These are phyloP conservation scores for Hyaloscypha finlandica DNA, from an alignment of 495 filamentous ascomycete species.

Conservation along the genomic window DNA sequence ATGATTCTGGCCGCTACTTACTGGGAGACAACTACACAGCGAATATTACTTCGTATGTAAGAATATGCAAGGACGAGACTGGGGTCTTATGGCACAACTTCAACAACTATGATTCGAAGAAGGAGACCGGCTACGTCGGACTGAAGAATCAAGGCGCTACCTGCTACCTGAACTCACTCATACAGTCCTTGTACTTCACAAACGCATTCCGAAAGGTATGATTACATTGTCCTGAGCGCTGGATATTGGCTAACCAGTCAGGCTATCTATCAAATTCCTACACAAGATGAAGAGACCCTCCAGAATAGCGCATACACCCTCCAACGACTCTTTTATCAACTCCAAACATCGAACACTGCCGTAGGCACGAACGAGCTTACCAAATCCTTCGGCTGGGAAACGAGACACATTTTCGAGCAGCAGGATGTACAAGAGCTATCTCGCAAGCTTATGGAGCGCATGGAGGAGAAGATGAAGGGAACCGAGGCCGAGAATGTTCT, in stretches of 20 bases:
- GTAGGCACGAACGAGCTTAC: slow-evolving; percentile 93
- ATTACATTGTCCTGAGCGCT: slow-evolving; percentile 7
- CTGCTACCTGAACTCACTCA: slow-evolving; percentile 95
- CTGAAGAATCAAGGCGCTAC: slow-evolving; percentile 97
- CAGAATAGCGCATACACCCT: slow-evolving; percentile 91
- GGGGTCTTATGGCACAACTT: slow-evolving; percentile 99
- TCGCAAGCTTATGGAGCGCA: slow-evolving; percentile 91
- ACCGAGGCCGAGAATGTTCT: slow-evolving; percentile 92
- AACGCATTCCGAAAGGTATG: slow-evolving; percentile 91
- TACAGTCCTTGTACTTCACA: slow-evolving; percentile 97
- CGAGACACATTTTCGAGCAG: slow-evolving; percentile 96
- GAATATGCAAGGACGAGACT: slow-evolving; percentile 94
- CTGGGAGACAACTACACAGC: slow-evolving; percentile 85
- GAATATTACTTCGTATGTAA: slow-evolving; percentile 89
- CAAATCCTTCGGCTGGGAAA: slow-evolving; percentile 96
- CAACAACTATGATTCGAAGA: slow-evolving; percentile 97
- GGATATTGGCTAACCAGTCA: slow-evolving; percentile 38
- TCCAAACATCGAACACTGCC: slow-evolving; percentile 79
- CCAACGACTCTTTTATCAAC: slow-evolving; percentile 89
- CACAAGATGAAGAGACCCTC: slow-evolving; percentile 74
- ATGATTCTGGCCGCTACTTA: slow-evolving; percentile 61
- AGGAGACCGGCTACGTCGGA: slow-evolving; percentile 95
- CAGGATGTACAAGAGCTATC: slow-evolving; percentile 98
- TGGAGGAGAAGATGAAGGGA: slow-evolving; percentile 97
- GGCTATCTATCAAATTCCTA: slow-evolving; percentile 97